Evolutionary conservation across 768 basidiomycete genomes (phyloP).

Genomic region (Lentinula lateritia): DNA sequence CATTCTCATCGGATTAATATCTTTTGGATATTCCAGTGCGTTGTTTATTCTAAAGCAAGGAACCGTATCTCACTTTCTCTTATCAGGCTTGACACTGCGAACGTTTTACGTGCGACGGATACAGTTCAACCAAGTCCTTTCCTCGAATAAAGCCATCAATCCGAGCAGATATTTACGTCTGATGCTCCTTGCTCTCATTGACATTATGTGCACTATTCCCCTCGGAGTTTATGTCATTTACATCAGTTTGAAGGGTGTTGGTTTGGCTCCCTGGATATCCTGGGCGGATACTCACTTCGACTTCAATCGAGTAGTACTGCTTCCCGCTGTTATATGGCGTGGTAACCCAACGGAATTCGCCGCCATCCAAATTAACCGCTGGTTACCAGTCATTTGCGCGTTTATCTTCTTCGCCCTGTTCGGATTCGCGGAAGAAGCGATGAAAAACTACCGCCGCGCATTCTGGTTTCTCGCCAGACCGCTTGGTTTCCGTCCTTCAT

Average conservation of each 20-base stretch:
- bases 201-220: constrained; percentile 35
- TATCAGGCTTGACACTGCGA: too few species aligned
- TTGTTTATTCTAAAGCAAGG: too few species aligned
- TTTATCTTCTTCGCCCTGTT: constrained; percentile 39
- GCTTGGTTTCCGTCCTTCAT: background rate
- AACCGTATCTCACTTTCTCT: too few species aligned
- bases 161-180: constrained; percentile 39
- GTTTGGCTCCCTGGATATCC: constrained; percentile 30
- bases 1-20: constrained; percentile 21
- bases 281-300: constrained; percentile 36
- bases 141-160: constrained; percentile 19
- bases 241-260: constrained; percentile 15
- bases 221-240: constrained; percentile 27
- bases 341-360: too few species aligned
- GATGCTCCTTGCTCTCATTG: constrained; percentile 38
- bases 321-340: constrained; percentile 27
- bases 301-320: constrained; percentile 23
- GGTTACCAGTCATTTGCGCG: constrained; percentile 30
- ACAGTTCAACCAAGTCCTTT: background rate
- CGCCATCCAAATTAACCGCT: constrained; percentile 26
- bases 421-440: constrained; percentile 34
- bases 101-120: background rate
- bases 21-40: too few species aligned
- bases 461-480: background rate
- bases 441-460: background rate